Conservation (phyloP, 306 rosid genomes). For the Hylodesmum podocarpum region DNA sequence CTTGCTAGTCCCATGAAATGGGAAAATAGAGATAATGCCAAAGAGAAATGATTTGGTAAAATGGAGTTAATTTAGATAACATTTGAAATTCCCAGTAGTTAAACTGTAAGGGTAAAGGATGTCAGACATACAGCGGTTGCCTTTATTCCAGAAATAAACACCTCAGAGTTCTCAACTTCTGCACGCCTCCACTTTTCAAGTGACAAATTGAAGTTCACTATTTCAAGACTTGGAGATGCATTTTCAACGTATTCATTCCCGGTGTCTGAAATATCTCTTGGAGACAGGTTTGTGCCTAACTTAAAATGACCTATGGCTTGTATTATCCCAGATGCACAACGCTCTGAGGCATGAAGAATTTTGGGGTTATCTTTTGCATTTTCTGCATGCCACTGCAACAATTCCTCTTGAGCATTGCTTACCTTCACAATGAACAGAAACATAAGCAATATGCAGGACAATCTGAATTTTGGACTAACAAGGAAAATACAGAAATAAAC, state of each 20-base stretch:
- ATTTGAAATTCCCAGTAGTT: not conserved
- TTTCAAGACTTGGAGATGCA: constrained; percentile 49
- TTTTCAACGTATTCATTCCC: constrained; percentile 32
- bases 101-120: constrained; percentile 30
- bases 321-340: constrained; percentile 95
- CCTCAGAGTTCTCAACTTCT: constrained; percentile 66
- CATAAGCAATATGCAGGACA: constrained; percentile 3
- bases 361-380: constrained; percentile 80
- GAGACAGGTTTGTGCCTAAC: constrained; percentile 68
- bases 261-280: constrained; percentile 67
- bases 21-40: not conserved
- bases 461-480: not conserved
- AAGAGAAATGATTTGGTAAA: not conserved
- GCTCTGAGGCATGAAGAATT: constrained; percentile 88
- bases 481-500: constrained; percentile 8
- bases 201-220: constrained; percentile 60
- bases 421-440: constrained; percentile 59
- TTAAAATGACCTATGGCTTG: constrained; percentile 89
- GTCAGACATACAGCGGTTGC: constrained; percentile 55
- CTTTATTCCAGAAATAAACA: constrained; percentile 51
- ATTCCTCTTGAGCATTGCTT: constrained; percentile 96
- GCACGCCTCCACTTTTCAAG: constrained; percentile 88
- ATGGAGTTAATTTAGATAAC: not conserved
- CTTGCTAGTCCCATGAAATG: constrained; percentile 5
- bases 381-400: constrained; percentile 84